Evolutionary conservation across 176 grass and related monocot genomes (phyloP), one percentile per base, ranked within the genome.

Genomic region (Zoysia japonica): DNA sequence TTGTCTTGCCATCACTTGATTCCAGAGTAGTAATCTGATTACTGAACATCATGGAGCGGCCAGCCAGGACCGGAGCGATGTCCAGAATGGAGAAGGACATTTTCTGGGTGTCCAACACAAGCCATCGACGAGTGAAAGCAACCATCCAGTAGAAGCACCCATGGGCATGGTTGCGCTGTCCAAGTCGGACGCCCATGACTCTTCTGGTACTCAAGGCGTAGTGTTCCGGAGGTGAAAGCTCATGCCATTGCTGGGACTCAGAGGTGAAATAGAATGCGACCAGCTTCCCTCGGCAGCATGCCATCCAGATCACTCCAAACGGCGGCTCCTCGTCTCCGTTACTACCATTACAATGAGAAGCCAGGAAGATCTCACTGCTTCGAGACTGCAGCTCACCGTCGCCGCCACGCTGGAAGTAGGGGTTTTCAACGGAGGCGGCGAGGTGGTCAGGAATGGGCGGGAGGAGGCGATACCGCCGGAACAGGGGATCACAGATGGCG

Each of bases 91-190:
- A 83, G 80, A 88, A 88, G 11, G 83, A 75, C 80, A 83, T 88
- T 53, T 39, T 67, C 19, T 3, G 45, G 0, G 86, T 74, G 52
- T 88, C 80, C 75, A 88, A 70, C 62, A 88, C 75, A 9, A 88
- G 86, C 86, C 80, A 88, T 69, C 75, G 67, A 42, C 65, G 80
- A 4, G 86, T 83, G 68, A 79, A 75, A 46, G 86, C 42, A 53
- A 83, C 56, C 80, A 79, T 88, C 80, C 86, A 88, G 80, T 88
- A 88, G 75, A 88, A 79, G 75, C 80, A 88, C 16, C 80, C 75
- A 6, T 83, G 69, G 3, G 86, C 80, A 46, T 88, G 45, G 68
- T 79, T 83, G 52, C 80, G 86, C 1, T 83, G 68, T 44, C 80
- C 80, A 1, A 83, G 69, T 5, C 86, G 80, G 15, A 88, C 69